Evolutionary conservation across 2,329 filamentous ascomycete species (phyloP), one percentile per base, ranked within the genome.

Genomic region (Podosphaera aphanis): DNA sequence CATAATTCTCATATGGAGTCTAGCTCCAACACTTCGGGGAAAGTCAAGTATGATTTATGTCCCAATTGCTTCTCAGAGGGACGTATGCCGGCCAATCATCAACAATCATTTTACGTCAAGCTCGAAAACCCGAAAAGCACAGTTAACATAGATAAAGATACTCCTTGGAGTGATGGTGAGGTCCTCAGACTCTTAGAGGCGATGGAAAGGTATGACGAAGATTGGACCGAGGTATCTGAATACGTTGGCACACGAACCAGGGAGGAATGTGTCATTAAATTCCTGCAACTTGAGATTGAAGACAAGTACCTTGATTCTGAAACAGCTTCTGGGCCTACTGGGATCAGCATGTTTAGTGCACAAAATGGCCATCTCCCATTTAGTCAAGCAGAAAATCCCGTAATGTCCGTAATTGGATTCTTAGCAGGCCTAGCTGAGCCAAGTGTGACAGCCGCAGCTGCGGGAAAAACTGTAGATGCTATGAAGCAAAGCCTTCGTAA

Each of bases 181-280:
- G 73, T 83, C 13, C 68, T 98, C n/a, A 70, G 85, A 43, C 71
- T 98, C 33, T 71, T 98, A 5, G 90, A 98, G 61, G 92, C 76
- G 7, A 67, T 98, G 43, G 90, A 98, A 63, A 74, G 80, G 55
- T 93, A 88, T 55, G 88, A 95, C 52, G 88, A 95, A 49, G 84
- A 95, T 63, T 98, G 90, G 90, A 79, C 82, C 48, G 76, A 83
- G 56, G 86, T 98, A 52, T 79, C 92, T 1, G 84, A 88, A 51
- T 83, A 94, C 57, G 90, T 98, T 38, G 82, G 82, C 43, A 92
- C 84, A 2, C 78, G 88, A 49, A 93, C 85, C 1, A 73, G 84
- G 45, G 92, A 98, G 61, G 88, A 98, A 64, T 98, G 90, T 60
- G 88, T 95, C 15, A 71, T 95, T 55, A 90, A 94, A 60, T 98